phyloP scores from a whole-genome alignment of 169 alveolate species.

The Plasmodium gaboni region DNA sequence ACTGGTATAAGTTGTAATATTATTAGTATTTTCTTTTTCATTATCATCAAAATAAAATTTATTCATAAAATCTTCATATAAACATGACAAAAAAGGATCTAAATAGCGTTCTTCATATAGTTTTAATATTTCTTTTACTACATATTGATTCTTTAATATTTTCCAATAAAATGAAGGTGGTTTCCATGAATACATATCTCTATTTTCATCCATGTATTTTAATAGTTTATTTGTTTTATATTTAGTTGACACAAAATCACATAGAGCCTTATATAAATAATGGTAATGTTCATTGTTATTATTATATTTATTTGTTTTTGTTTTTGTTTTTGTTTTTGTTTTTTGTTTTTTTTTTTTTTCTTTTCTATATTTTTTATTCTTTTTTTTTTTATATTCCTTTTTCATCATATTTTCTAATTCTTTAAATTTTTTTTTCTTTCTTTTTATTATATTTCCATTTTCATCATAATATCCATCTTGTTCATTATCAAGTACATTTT shows the following conservation, averaged over 20 bases:
- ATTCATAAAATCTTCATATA: conserved; percentile 88
- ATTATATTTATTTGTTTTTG: neutral
- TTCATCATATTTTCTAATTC: neutral
- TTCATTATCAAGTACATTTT: too few relatives aligned
- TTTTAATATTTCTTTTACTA: conserved; percentile 87
- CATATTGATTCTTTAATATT: conserved; percentile 82
- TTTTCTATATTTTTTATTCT: neutral
- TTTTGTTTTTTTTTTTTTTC: neutral
- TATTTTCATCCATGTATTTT: conserved; percentile 88
- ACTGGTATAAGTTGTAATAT: conserved; percentile 87
- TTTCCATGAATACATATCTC: conserved; percentile 89
- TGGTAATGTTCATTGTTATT: neutral
- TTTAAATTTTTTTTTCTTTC: too few relatives aligned
- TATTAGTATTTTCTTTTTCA: conserved; percentile 7
- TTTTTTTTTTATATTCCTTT: neutral
- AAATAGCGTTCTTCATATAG: conserved; percentile 85
- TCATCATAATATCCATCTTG: too few relatives aligned
- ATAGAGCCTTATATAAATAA: conserved; percentile 83
- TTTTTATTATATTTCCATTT: too few relatives aligned
- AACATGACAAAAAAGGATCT: conserved; percentile 88
- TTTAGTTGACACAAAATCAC: conserved; percentile 83
- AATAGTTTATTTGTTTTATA: conserved; percentile 88
- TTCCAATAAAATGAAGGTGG: conserved; percentile 91
- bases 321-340: neutral
- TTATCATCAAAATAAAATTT: conserved; percentile 77